Percentiles rank a stretch among this genome's conserved stretches.
Conservation (phyloP, 352 stramenopile genomes). For the Aphanomyces stellatus region DNA sequence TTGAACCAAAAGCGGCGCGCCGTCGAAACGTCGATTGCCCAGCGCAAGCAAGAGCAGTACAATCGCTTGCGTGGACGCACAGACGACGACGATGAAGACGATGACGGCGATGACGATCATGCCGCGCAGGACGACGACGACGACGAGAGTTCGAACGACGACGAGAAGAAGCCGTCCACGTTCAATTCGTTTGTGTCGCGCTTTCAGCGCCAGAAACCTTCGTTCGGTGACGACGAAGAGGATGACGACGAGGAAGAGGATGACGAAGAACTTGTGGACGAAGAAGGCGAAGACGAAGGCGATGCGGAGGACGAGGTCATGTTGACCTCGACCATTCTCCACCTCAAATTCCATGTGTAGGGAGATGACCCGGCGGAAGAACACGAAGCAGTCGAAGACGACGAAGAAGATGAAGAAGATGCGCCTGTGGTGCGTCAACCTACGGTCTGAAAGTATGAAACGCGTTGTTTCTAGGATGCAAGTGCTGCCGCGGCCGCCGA, state of each 20-base stretch:
- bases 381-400: constrained; percentile 18
- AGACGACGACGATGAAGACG: constrained; percentile 7
- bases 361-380: constrained; percentile 22
- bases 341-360: too few species aligned
- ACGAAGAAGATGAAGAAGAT: constrained; percentile 27
- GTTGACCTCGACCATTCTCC: constrained; percentile 9
- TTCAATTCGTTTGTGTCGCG: constrained; percentile 69
- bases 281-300: constrained; percentile 22
- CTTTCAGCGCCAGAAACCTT: constrained; percentile 31
- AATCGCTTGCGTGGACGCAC: not conserved
- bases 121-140: constrained; percentile 18
- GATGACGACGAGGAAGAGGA: constrained; percentile 33
- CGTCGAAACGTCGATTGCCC: not conserved
- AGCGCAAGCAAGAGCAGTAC: constrained; percentile 30
- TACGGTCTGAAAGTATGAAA: not conserved
- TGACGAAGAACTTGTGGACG: constrained; percentile 28
- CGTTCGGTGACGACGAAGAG: constrained; percentile 29
- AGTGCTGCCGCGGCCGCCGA: not conserved
- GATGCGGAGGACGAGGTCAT: constrained; percentile 8
- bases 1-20: constrained; percentile 28
- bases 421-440: constrained; percentile 17
- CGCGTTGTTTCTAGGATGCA: not conserved
- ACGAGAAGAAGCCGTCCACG: constrained; percentile 26
- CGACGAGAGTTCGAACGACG: constrained; percentile 20
- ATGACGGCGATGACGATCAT: constrained; percentile 16